Evolutionary conservation across 768 basidiomycete species (phyloP).

Genomic region (Pisolithus albus): DNA sequence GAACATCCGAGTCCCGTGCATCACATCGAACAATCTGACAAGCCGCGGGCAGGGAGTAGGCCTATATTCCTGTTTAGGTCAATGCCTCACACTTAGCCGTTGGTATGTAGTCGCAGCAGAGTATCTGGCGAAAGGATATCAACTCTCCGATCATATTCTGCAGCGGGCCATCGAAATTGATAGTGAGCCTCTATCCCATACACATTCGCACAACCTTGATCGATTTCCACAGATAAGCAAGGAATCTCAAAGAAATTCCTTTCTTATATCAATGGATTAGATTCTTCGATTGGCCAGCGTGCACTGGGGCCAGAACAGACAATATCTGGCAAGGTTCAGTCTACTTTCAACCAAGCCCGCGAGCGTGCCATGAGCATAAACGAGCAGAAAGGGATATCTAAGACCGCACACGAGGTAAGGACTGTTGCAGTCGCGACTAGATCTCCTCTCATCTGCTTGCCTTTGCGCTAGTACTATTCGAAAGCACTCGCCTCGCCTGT

Average conservation of each 20-base stretch:
- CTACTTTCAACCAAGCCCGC: slow-evolving; percentile 55
- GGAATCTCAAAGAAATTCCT: slow-evolving; percentile 89
- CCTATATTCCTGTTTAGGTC: neutral
- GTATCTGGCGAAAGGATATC: slow-evolving; percentile 87
- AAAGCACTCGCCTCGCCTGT: slow-evolving; percentile 69
- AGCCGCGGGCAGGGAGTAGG: slow-evolving; percentile 82
- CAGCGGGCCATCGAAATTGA: slow-evolving; percentile 79
- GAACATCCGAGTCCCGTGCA: slow-evolving; percentile 30
- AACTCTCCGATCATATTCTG: slow-evolving; percentile 70
- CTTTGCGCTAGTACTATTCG: slow-evolving; percentile 57
- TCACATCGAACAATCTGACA: slow-evolving; percentile 75
- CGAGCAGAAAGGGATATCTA: slow-evolving; percentile 71
- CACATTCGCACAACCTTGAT: neutral
- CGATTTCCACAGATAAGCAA: slow-evolving; percentile 47
- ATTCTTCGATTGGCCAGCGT: slow-evolving; percentile 60
- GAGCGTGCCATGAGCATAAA: slow-evolving; percentile 71
- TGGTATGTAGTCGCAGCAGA: slow-evolving; percentile 71
- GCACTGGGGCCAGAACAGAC: slow-evolving; percentile 79
- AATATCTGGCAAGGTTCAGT: slow-evolving; percentile 64
- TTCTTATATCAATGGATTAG: slow-evolving; percentile 66
- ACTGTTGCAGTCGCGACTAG: neutral
- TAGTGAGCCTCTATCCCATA: slow-evolving; percentile 30
- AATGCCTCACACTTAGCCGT: neutral
- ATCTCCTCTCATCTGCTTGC: neutral
- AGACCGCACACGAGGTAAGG: slow-evolving; percentile 60